These are phyloP conservation scores for Paecilomyces formosus DNA, from an alignment of 2,329 filamentous ascomycete genomes.

Conservation along the genomic window DNA sequence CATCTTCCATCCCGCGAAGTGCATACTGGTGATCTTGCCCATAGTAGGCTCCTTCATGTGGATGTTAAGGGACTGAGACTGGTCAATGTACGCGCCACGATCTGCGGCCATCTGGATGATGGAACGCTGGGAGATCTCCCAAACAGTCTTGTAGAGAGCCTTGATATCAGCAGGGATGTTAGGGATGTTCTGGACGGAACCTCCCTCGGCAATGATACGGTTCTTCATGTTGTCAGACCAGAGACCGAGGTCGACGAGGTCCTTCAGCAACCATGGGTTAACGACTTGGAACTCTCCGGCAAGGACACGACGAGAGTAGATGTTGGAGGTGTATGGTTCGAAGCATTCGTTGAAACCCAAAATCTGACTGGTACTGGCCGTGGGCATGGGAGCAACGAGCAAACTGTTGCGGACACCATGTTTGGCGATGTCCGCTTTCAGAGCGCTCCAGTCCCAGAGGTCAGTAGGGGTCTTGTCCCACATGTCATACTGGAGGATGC, in stretches of 20 bases:
- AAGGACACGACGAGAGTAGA: constrained; percentile 96
- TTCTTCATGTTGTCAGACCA: constrained; percentile 99
- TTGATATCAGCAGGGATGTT: constrained; percentile 96
- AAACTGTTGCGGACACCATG: constrained; percentile 93
- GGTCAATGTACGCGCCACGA: constrained; percentile 96
- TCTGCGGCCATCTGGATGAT: constrained; percentile 98
- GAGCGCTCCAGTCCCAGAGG: constrained; percentile 88
- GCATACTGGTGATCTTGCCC: constrained; percentile 99
- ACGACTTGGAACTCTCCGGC: constrained; percentile 99
- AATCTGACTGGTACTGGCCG: constrained; percentile 94
- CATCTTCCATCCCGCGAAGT: constrained; percentile 98
- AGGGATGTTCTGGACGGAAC: constrained; percentile 92
- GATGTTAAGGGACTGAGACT: constrained; percentile 98
- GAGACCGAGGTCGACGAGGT: constrained; percentile 92
- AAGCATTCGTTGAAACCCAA: constrained; percentile 99
- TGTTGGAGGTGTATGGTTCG: constrained; percentile 99
- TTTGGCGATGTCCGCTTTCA: constrained; percentile 88
- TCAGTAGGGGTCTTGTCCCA: constrained; percentile 91
- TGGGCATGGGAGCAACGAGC: constrained; percentile 94
- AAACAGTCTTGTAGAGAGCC: constrained; percentile 97
- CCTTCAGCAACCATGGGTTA: constrained; percentile 97
- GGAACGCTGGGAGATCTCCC: constrained; percentile 94
- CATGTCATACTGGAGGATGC: constrained; percentile 97
- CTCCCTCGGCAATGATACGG: constrained; percentile 94
- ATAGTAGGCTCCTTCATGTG: constrained; percentile 99